A percentile compares a stretch with the other conserved stretches of the same genome.
Conservation (phyloP, 441 rosid genomes). For the Populus tomentosa region DNA sequence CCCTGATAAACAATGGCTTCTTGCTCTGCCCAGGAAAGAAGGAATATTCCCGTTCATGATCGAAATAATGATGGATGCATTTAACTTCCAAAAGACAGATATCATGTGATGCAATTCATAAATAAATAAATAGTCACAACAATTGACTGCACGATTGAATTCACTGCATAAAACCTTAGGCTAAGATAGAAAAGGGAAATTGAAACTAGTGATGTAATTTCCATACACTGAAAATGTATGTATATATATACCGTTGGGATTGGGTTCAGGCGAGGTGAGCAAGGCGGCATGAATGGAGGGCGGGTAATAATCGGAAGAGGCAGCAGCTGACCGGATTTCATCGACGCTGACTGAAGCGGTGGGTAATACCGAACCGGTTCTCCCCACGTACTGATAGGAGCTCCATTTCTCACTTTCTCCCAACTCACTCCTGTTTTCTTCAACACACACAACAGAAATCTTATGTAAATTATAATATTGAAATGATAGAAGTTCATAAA, state of each 20-base stretch:
- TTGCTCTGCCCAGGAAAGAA: conserved; percentile 44
- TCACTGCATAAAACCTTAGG: too few relatives aligned
- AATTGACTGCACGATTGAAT: too few relatives aligned
- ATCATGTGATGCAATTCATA: too few relatives aligned
- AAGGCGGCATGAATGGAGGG: conserved; percentile 73
- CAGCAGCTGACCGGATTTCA: conserved; percentile 76
- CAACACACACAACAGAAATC: background rate
- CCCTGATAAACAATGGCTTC: conserved; percentile 56
- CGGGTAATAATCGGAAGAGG: conserved; percentile 54
- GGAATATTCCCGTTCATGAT: background rate
- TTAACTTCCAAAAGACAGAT: too few relatives aligned
- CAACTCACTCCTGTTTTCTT: conserved; percentile 40
- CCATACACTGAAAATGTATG: background rate
- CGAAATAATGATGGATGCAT: background rate
- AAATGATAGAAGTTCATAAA: background rate
- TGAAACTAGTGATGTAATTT: background rate
- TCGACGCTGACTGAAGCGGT: conserved; percentile 71
- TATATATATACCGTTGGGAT: conserved; percentile 40
- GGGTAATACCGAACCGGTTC: conserved; percentile 60
- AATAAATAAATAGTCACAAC: too few relatives aligned
- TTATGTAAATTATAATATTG: background rate
- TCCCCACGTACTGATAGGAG: conserved; percentile 70
- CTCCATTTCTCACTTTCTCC: conserved; percentile 56
- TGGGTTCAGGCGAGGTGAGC: conserved; percentile 59
- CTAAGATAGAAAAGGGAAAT: background rate